phyloP scores from a whole-genome alignment of 331 rosid genomes.

The Prunus yedoensis region DNA sequence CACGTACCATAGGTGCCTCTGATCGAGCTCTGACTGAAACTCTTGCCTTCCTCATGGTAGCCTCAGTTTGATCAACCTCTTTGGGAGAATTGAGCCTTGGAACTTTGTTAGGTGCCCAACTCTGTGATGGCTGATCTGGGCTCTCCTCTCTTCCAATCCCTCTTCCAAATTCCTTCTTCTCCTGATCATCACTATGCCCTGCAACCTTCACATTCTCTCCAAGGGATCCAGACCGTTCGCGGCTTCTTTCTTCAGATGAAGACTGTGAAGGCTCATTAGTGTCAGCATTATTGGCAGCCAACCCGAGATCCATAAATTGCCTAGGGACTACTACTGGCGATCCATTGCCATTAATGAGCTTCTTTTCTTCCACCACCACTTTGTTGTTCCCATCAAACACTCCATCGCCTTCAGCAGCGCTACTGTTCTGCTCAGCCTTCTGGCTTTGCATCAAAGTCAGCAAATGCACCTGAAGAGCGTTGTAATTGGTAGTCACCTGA shows the following conservation, averaged over 20 bases:
- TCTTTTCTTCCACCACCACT: slow-evolving; percentile 15
- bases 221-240: slow-evolving; percentile 39
- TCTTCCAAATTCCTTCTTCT: slow-evolving; percentile 32
- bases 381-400: not conserved
- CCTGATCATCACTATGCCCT: slow-evolving; percentile 35
- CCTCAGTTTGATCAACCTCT: slow-evolving; percentile 68
- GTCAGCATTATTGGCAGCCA: slow-evolving; percentile 35
- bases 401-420: slow-evolving; percentile 9
- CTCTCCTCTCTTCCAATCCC: slow-evolving; percentile 42
- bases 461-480: slow-evolving; percentile 51
- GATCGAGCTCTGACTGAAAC: slow-evolving; percentile 87
- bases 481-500: slow-evolving; percentile 49
- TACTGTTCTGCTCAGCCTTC: slow-evolving; percentile 25
- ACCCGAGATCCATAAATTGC: slow-evolving; percentile 72
- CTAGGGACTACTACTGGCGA: slow-evolving; percentile 43
- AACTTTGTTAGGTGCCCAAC: slow-evolving; percentile 42
- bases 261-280: slow-evolving; percentile 44
- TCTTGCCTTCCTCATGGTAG: slow-evolving; percentile 81
- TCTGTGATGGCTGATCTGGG: slow-evolving; percentile 36
- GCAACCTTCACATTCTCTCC: slow-evolving; percentile 20
- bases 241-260: slow-evolving; percentile 46
- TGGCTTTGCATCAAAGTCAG: slow-evolving; percentile 37
- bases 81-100: slow-evolving; percentile 48
- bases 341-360: slow-evolving; percentile 15
- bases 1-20: slow-evolving; percentile 66